Evolutionary conservation across 1,284 basidiomycete species (phyloP).

Genomic region (Microbotryum violaceum): DNA sequence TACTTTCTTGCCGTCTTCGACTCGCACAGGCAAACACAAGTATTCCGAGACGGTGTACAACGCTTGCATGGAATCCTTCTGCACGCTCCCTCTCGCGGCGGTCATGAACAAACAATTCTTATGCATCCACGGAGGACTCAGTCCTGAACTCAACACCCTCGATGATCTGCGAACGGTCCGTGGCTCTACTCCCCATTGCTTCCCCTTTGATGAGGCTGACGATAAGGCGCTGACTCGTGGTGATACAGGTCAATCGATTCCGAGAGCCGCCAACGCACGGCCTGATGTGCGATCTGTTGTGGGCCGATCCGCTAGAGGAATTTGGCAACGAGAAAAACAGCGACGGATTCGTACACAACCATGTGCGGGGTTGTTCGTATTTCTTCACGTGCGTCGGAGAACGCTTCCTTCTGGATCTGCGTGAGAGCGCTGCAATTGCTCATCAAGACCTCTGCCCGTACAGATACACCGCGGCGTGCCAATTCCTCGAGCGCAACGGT

Average conservation of each 20-base stretch:
- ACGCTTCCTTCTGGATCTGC: not conserved
- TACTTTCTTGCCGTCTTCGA: too few relatives aligned
- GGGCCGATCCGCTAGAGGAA: slow-evolving; percentile 90
- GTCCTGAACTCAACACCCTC: slow-evolving; percentile 80
- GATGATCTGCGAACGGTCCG: slow-evolving; percentile 74
- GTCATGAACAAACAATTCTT: slow-evolving; percentile 97
- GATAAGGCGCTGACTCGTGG: not conserved
- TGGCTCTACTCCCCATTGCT: slow-evolving; percentile 16
- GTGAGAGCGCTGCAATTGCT: not conserved
- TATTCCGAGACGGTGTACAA: slow-evolving; percentile 86
- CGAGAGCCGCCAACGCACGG: slow-evolving; percentile 89
- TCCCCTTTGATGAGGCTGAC: not conserved
- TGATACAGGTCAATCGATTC: slow-evolving; percentile 74
- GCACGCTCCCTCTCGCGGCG: slow-evolving; percentile 80
- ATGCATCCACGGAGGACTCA: slow-evolving; percentile 88
- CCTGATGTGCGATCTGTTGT: slow-evolving; percentile 89
- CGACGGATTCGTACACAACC: slow-evolving; percentile 83
- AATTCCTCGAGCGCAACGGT: slow-evolving; percentile 89
- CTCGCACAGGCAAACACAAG: slow-evolving; percentile 73
- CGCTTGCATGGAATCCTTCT: slow-evolving; percentile 88
- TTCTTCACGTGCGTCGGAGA: slow-evolving; percentile 73
- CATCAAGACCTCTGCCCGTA: not conserved
- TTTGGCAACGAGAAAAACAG: slow-evolving; percentile 83
- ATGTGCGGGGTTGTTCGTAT: slow-evolving; percentile 89
- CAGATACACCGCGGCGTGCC: slow-evolving; percentile 87